Percentiles rank a stretch among this genome's conserved stretches.
Conservation (phyloP, 768 basidiomycete species). For the Phanerochaete sordida region DNA sequence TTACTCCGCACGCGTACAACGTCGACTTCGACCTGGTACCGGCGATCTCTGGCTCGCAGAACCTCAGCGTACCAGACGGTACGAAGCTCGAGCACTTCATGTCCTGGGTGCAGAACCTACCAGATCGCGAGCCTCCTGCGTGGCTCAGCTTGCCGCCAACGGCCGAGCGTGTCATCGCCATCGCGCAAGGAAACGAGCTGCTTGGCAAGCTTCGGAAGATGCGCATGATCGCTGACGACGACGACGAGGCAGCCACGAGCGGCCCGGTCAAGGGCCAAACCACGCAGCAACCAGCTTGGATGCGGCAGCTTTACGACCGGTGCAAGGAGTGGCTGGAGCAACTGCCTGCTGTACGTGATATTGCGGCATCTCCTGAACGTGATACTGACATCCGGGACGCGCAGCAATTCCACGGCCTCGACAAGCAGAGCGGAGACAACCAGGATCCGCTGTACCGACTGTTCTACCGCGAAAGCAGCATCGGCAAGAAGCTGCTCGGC, state of each 20-base stretch:
- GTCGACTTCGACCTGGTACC: conserved; percentile 89
- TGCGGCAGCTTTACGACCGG: conserved; percentile 78
- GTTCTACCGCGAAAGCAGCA: conserved; percentile 82
- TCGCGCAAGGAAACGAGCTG: conserved; percentile 88
- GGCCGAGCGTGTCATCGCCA: conserved; percentile 88
- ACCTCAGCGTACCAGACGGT: conserved; percentile 80
- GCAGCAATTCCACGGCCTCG: conserved; percentile 61
- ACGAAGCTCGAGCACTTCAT: conserved; percentile 91
- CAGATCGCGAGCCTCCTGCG: conserved; percentile 90
- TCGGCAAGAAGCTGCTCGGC: conserved; percentile 74
- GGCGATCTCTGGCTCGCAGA: conserved; percentile 48
- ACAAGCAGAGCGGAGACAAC: conserved; percentile 64
- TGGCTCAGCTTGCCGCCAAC: conserved; percentile 94
- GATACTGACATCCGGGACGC: neutral
- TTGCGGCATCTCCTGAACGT: neutral
- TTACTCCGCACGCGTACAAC: conserved; percentile 87
- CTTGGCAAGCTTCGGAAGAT: conserved; percentile 90
- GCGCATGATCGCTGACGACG: conserved; percentile 84
- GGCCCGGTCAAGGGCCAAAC: conserved; percentile 60
- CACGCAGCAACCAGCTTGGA: conserved; percentile 90
- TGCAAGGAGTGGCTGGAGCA: conserved; percentile 80
- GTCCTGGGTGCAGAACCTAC: conserved; percentile 83
- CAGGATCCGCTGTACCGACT: conserved; percentile 86
- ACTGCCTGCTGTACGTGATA: conserved; percentile 60
- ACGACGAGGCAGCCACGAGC: conserved; percentile 49